Evolutionary conservation across 2,329 filamentous ascomycete genomes (phyloP).

Genomic region (Colletotrichum melonis): DNA sequence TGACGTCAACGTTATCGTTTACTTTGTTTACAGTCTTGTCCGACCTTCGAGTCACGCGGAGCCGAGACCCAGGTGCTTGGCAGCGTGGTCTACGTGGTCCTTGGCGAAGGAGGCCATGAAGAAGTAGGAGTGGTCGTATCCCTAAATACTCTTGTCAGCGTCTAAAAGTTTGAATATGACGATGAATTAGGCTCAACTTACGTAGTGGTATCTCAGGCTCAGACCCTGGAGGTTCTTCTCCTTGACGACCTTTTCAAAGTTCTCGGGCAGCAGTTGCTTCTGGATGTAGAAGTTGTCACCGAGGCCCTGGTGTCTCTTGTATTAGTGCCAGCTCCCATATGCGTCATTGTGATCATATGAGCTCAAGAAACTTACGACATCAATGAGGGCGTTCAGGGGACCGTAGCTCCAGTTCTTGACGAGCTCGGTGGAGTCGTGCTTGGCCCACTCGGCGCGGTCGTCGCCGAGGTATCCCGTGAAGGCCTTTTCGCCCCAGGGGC

Average conservation of each 20-base stretch:
- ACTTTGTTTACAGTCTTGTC: conserved; percentile 26
- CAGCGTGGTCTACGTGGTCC: conserved; percentile 92
- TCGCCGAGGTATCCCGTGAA: conserved; percentile 91
- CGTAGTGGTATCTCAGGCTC: conserved; percentile 83
- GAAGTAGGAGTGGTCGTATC: conserved; percentile 97
- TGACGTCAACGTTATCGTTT: neutral
- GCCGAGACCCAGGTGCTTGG: conserved; percentile 75
- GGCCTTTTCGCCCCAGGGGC: conserved; percentile 96
- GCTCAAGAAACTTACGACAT: conserved; percentile 72
- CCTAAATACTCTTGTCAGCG: conserved; percentile 54
- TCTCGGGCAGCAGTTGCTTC: conserved; percentile 92
- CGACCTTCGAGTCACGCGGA: conserved; percentile 31
- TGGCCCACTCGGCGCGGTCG: conserved; percentile 81
- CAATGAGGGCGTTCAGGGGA: conserved; percentile 82
- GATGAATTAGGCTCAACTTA: conserved; percentile 47
- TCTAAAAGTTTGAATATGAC: neutral
- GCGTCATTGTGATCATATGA: neutral
- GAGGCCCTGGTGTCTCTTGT: conserved; percentile 71
- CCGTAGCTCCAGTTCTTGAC: conserved; percentile 76
- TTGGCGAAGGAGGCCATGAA: conserved; percentile 92
- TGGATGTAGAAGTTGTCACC: conserved; percentile 98
- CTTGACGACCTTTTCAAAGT: conserved; percentile 84
- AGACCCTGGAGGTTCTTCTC: conserved; percentile 79
- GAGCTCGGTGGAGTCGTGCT: conserved; percentile 93
- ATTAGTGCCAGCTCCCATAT: neutral